Evolutionary conservation across 345 rosid species (phyloP), one percentile per base, ranked within the genome.

Genomic region (Eutrema heterophyllum): DNA sequence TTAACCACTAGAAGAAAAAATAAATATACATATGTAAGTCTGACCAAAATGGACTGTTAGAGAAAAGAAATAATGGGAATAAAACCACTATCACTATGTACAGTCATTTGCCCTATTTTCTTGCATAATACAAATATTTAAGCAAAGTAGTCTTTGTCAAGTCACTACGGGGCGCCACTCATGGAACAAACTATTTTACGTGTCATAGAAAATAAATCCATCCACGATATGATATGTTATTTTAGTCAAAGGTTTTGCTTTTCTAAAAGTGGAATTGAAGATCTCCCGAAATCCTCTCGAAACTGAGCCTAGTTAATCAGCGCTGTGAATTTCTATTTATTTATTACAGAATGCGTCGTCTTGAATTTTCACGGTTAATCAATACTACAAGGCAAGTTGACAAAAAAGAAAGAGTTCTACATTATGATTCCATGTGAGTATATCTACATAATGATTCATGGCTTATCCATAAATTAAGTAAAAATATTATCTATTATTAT

Each of bases 111-210:
- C 36, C 39, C 2, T 9, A 35, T 9, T 10, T 35, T 13, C 5
- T 54, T 54, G 38, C 45, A 72, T 32, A 7, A 71, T 12, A 49
- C 32, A 60, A 49, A 71, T 40, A 40, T 30, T 63, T 43, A 53
- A 30, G 53, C 36, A 6, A 62, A 24, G 48, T 54, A 21, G 77
- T 53, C 77, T 33, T 44, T 44, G 16, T 53, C 55, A 44, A 54
- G 77, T 54, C 49, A 24, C 63, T 9, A 24, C 15, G 70, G 36
- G 64, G 53, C 64, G 46, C 76, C 76, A 72, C 76, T 72, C 63
- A 63, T 53, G 9, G 70, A 72, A 53, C 70, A 63, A 72, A 14
- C 13, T 52, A 32, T 52, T 41, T 72, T 21, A 72, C 70, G 70
- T 52, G 63, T 63, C 70, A 40, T 41, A 43, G 55, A 72, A 52